phyloP scores from a whole-genome alignment of 306 rosid genomes.

The Inga laurina region DNA sequence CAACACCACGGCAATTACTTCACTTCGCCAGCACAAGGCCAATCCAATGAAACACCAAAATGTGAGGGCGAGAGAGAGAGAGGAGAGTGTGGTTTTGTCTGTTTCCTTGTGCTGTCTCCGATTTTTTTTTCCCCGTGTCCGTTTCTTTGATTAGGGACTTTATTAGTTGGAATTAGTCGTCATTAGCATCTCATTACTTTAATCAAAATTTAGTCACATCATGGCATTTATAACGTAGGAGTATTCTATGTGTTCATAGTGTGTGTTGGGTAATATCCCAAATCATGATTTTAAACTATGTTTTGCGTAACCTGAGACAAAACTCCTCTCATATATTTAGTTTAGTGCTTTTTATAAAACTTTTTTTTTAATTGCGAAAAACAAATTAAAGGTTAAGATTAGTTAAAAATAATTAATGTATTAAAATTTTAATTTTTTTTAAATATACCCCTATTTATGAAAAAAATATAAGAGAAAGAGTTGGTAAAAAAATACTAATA shows the following conservation, averaged over 20 bases:
- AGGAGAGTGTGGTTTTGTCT: constrained; percentile 33
- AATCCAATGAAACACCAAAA: background rate
- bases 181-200: constrained; percentile 21
- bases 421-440: too few relatives aligned
- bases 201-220: constrained; percentile 22
- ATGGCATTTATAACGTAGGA: constrained; percentile 6
- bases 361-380: too few relatives aligned
- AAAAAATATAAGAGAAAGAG: too few relatives aligned
- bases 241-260: background rate
- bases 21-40: background rate
- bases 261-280: too few relatives aligned
- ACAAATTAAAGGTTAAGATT: too few relatives aligned
- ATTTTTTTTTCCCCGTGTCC: background rate
- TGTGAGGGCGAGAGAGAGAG: background rate
- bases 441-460: too few relatives aligned
- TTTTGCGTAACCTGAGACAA: too few relatives aligned
- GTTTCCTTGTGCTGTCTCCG: constrained; percentile 30
- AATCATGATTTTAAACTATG: too few relatives aligned
- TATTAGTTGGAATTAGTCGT: constrained; percentile 32
- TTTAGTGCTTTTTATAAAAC: too few relatives aligned
- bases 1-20: constrained; percentile 24
- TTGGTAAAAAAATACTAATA: too few relatives aligned
- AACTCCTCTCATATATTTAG: too few relatives aligned
- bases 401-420: too few relatives aligned
- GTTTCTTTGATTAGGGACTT: constrained; percentile 40